Evolutionary conservation across 2,329 filamentous ascomycete genomes (phyloP).

Genomic region (Coleophoma cylindrospora): DNA sequence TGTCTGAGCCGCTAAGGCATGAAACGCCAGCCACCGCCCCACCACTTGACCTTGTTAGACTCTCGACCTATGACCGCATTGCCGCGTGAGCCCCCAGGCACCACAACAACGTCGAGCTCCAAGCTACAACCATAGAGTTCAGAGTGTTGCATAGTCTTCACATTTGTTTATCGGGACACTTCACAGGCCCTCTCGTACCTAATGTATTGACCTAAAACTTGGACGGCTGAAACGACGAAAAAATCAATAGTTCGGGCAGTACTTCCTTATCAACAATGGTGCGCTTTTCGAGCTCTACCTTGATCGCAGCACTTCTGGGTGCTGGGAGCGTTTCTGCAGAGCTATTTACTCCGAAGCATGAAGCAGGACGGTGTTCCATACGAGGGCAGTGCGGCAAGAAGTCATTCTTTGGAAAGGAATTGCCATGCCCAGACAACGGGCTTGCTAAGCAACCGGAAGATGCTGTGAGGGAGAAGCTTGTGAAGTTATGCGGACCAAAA

Average conservation of each 20-base stretch:
- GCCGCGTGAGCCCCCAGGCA: no score
- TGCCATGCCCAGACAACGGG: conserved; percentile 91
- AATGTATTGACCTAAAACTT: background rate
- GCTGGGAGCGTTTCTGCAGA: conserved; percentile 16
- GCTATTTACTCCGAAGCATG: conserved; percentile 55
- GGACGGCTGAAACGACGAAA: background rate
- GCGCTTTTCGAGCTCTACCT: conserved; percentile 13
- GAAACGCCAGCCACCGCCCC: no score
- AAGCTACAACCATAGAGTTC: no score
- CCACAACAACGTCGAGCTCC: no score
- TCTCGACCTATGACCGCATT: no score
- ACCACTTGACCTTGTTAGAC: no score
- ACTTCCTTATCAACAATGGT: conserved; percentile 7
- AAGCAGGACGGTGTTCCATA: conserved; percentile 84
- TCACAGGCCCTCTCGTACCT: background rate
- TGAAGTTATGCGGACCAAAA: conserved; percentile 79
- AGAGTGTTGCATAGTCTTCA: no score
- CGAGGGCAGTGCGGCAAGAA: conserved; percentile 89
- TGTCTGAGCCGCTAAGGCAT: no score
- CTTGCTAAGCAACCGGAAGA: conserved; percentile 70
- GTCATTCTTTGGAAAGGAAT: conserved; percentile 80
- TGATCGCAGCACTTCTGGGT: conserved; percentile 12
- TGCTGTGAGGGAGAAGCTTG: conserved; percentile 69
- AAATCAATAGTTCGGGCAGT: background rate
- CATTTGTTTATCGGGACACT: no score